Conservation (phyloP, 129 eudicot species). For the Flaveria sonorensis region DNA sequence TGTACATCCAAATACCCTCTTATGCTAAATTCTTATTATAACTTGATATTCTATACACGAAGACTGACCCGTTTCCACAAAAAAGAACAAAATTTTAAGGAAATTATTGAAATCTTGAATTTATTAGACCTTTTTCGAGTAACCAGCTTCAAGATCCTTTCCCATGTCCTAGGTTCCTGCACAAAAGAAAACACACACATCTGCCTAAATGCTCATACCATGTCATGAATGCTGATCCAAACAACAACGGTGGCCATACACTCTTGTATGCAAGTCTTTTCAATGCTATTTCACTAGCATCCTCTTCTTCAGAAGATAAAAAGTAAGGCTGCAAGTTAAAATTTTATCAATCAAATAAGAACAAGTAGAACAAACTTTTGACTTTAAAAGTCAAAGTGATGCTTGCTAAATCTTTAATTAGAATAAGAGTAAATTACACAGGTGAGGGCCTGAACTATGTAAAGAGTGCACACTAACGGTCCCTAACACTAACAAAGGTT, state of each 20-base stretch:
- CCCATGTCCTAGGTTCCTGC: conserved; percentile 78
- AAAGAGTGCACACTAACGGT: too few species aligned
- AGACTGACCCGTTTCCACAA: neutral
- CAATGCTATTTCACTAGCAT: conserved; percentile 50
- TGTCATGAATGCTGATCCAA: conserved; percentile 79
- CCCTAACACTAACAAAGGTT: too few species aligned
- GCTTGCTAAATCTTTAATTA: neutral
- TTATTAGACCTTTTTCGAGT: conserved; percentile 55
- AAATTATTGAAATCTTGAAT: conserved; percentile 4
- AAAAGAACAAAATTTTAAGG: conserved; percentile 2
- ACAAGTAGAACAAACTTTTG: conserved; percentile 19
- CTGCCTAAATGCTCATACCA: conserved; percentile 92
- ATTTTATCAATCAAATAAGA: conserved; percentile 1
- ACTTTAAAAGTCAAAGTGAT: conserved; percentile 11
- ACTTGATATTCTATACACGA: neutral
- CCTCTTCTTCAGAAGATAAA: conserved; percentile 29
- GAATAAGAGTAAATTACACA: too few species aligned
- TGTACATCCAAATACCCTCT: neutral
- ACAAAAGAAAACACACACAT: conserved; percentile 64
- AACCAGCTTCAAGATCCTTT: conserved; percentile 49
- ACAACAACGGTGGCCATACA: conserved; percentile 78
- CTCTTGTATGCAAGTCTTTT: conserved; percentile 52
- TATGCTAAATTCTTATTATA: neutral
- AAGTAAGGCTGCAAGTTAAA: conserved; percentile 36
- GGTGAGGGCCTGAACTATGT: too few species aligned